Evolutionary conservation across 805 yeast species (phyloP), one percentile per base, ranked within the genome.

Genomic region (Dipodascopsis uninucleata): DNA sequence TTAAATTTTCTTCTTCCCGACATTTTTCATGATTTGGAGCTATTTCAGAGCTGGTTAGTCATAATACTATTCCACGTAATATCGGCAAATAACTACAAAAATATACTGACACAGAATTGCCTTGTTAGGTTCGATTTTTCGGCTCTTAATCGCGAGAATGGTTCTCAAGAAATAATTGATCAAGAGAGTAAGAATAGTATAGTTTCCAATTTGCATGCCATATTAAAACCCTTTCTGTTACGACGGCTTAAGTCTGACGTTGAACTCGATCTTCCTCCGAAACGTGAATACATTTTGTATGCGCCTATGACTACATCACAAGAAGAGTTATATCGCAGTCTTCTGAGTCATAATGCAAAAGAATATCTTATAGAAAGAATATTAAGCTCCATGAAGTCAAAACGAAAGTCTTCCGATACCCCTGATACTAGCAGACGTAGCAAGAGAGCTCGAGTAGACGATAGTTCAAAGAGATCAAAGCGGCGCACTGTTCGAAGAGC

Each of bases 21-120:
- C 58, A 84, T 93, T 23, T 90, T 90, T 62, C 85, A 85, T 33
- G 97, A 90, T 63, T 74, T 89, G 49, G 90, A 82, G 40, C 72
- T 88, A 33, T 90, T 90, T 61, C 94, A 90, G 62, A 83, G 81
- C 60, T 90, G 97, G 97, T 93, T 90, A n/a, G n/a, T n/a, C n/a
- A n/a, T n/a, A n/a, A n/a, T n/a, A n/a, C n/a, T n/a, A n/a, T n/a
- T n/a, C n/a, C n/a, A n/a, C n/a, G n/a, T n/a, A n/a, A n/a, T n/a
- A n/a, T n/a, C n/a, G n/a, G n/a, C n/a, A n/a, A n/a, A n/a, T n/a
- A n/a, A n/a, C n/a, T n/a, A n/a, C n/a, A n/a, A n/a, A n/a, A n/a
- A n/a, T n/a, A n/a, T n/a, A n/a, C n/a, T n/a, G n/a, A n/a, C n/a
- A n/a, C n/a, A n/a, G n/a, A n/a, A n/a, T n/a, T n/a, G n/a, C n/a